Conservation (phyloP, 73 alveolate genomes). For the Uronychia binucleata region DNA sequence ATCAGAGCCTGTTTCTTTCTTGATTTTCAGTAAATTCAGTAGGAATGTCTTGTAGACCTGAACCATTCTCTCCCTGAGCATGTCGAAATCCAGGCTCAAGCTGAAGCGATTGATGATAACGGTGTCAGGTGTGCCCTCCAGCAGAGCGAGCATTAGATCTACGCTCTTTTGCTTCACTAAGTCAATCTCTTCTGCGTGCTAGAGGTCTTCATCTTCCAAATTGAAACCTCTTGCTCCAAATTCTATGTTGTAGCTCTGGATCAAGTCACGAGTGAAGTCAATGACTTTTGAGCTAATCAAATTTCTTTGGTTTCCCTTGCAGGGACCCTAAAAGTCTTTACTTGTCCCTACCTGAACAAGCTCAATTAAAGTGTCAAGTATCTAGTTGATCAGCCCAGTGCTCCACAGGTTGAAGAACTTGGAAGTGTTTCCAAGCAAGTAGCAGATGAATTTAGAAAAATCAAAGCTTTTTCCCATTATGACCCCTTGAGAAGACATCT, state of each 20-base stretch:
- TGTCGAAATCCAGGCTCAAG: constrained; percentile 12
- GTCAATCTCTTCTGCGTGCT: constrained; percentile 8
- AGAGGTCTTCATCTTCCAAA: constrained; percentile 1
- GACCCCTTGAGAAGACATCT: constrained; percentile 43
- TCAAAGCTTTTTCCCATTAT: constrained; percentile 46
- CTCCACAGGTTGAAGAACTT: constrained; percentile 37
- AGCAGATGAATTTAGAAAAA: constrained; percentile 20
- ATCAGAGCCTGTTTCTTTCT: constrained; percentile 1
- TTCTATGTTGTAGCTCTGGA: neutral
- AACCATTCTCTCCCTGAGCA: constrained; percentile 21
- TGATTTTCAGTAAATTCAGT: neutral
- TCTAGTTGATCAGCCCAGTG: constrained; percentile 35
- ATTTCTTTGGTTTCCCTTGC: constrained; percentile 67
- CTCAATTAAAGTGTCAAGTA: constrained; percentile 70
- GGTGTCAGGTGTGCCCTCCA: constrained; percentile 41
- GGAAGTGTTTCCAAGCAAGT: constrained; percentile 38
- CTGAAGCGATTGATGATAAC: constrained; percentile 12
- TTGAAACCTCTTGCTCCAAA: constrained; percentile 12
- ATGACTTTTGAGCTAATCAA: constrained; percentile 59
- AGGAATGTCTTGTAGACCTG: constrained; percentile 21
- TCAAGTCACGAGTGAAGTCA: constrained; percentile 33
- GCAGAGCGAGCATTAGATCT: constrained; percentile 18
- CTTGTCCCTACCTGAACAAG: too few relatives aligned
- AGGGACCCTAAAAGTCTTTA: too few relatives aligned
- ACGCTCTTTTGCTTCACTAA: constrained; percentile 19